Conservation (phyloP, 2,329 filamentous ascomycete genomes). For the Pseudocercospora crystallina region DNA sequence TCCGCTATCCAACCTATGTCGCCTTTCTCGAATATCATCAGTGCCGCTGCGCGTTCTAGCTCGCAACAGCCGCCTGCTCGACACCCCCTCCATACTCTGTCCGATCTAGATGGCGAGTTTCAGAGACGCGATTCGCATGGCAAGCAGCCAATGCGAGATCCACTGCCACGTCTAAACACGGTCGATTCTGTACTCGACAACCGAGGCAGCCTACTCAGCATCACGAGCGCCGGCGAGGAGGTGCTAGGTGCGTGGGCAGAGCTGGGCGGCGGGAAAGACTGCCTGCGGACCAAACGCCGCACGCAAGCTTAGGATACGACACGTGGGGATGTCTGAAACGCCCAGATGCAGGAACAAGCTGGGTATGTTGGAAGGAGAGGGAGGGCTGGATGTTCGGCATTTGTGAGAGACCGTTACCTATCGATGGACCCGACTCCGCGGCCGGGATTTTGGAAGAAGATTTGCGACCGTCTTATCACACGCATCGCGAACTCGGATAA, state of each 20-base stretch:
- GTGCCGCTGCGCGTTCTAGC: slow-evolving; percentile 1
- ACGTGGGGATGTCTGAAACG: no score
- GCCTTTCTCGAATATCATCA: slow-evolving; percentile 14
- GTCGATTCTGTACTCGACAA: slow-evolving; percentile 13
- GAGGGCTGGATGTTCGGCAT: no score
- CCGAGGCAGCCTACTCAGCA: slow-evolving; percentile 25
- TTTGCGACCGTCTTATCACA: no score
- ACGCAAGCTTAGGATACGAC: no score
- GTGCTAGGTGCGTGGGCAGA: slow-evolving; percentile 50
- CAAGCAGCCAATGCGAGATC: neutral
- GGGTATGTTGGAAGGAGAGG: no score
- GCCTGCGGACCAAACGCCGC: slow-evolving; percentile 7
- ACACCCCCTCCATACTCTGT: neutral
- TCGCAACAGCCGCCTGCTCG: neutral
- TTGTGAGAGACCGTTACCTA: no score
- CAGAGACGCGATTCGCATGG: neutral
- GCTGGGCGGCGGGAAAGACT: slow-evolving; percentile 38
- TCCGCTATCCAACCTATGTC: neutral
- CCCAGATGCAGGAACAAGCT: no score
- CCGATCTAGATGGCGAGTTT: no score
- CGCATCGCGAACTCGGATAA: no score
- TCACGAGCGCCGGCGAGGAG: slow-evolving; percentile 46
- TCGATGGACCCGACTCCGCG: no score
- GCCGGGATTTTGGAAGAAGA: no score
- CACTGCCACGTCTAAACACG: slow-evolving; percentile 15